Percentiles rank a stretch among this genome's conserved stretches.
phyloP scores from a whole-genome alignment of 108 stramenopile species.

The Aurantiochytrium sp. region DNA sequence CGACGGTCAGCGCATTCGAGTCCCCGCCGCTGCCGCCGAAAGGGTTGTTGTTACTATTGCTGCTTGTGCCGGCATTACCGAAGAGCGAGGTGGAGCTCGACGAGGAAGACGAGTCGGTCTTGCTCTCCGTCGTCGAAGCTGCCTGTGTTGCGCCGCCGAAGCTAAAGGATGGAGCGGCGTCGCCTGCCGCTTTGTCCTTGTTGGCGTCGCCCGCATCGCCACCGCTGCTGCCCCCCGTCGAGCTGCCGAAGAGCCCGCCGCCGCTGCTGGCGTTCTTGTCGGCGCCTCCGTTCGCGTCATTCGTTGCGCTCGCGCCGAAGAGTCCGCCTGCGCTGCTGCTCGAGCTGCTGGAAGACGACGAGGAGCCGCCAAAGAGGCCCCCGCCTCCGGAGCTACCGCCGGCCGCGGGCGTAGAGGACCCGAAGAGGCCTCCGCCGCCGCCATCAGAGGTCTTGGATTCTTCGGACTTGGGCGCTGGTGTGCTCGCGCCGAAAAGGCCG shows the following conservation, averaged over 20 bases:
- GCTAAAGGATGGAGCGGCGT: too few relatives aligned
- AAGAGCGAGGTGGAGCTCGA: too few relatives aligned
- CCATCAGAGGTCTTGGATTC: background rate
- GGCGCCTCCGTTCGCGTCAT: too few relatives aligned
- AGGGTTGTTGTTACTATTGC: background rate
- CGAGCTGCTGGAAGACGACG: too few relatives aligned
- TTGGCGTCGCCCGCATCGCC: too few relatives aligned
- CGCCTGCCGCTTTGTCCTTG: too few relatives aligned
- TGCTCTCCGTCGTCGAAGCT: too few relatives aligned
- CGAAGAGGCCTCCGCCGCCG: background rate
- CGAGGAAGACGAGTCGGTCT: too few relatives aligned
- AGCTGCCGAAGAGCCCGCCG: background rate
- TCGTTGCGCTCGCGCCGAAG: too few relatives aligned
- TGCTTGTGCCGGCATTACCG: too few relatives aligned
- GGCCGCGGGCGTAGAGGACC: background rate
- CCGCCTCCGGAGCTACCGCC: background rate
- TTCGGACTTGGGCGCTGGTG: background rate
- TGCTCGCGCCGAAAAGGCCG: background rate
- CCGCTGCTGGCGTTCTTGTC: background rate
- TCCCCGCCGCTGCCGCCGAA: background rate
- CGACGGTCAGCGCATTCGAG: background rate
- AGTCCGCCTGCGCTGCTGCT: background rate
- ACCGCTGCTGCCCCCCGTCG: too few relatives aligned
- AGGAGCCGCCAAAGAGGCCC: background rate
- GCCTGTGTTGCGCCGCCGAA: too few relatives aligned